phyloP scores from a whole-genome alignment of 352 stramenopile species.

The Phytophthora fragariaefolia region DNA sequence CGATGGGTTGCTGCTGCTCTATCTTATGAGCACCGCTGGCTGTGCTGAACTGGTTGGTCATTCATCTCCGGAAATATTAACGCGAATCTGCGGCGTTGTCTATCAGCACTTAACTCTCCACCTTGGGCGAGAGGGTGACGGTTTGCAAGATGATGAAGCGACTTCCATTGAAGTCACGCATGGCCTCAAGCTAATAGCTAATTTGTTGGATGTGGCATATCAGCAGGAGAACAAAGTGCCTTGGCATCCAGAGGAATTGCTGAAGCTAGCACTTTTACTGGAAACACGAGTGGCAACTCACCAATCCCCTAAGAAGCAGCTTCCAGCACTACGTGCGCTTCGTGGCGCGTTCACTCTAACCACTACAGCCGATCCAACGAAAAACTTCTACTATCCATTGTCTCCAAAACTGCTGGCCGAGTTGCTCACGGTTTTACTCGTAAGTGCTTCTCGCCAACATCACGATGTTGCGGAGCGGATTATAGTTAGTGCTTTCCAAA shows the following conservation, averaged over 20 bases:
- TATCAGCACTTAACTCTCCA: slow-evolving; percentile 8
- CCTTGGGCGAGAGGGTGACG: not conserved
- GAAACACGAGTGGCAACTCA: slow-evolving; percentile 40
- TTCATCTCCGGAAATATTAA: slow-evolving; percentile 25
- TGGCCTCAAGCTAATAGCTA: slow-evolving; percentile 57
- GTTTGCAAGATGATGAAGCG: slow-evolving; percentile 16
- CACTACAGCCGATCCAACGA: not conserved
- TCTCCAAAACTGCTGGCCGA: slow-evolving; percentile 61
- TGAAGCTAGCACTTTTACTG: slow-evolving; percentile 37
- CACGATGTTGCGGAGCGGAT: slow-evolving; percentile 46
- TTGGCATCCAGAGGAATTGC: slow-evolving; percentile 44
- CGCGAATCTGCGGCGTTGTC: slow-evolving; percentile 16
- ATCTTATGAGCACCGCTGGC: slow-evolving; percentile 31
- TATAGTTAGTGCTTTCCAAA: slow-evolving; percentile 60
- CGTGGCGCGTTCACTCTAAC: slow-evolving; percentile 40
- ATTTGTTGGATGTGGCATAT: slow-evolving; percentile 46
- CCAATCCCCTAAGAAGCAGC: slow-evolving; percentile 50
- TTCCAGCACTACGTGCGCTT: slow-evolving; percentile 50
- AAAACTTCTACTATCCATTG: slow-evolving; percentile 52
- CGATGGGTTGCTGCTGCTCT: slow-evolving; percentile 38
- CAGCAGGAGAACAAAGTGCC: slow-evolving; percentile 21
- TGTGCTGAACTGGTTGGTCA: slow-evolving; percentile 20
- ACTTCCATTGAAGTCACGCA: slow-evolving; percentile 21
- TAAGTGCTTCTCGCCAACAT: slow-evolving; percentile 53
- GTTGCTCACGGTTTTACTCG: slow-evolving; percentile 69